Base-by-base conservation (phyloP, 169 alveolate species). In the Ichthyophthirius multifiliis region DNA sequence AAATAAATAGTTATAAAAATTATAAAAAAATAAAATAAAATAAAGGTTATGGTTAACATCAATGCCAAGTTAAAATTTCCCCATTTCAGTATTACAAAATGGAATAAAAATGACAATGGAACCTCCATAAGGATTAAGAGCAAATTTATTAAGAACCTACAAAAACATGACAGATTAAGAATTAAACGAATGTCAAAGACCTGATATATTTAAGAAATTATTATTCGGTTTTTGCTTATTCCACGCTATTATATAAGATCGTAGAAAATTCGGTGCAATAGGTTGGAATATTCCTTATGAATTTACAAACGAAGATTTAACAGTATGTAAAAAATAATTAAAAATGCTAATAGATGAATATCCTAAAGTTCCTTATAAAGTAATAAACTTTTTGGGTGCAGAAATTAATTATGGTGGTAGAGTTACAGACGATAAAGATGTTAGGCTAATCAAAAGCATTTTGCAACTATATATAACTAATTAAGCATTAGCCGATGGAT, bases 211-310 rank as follows among this genome's bases (percentile, higher is more conserved):
- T 91, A 94, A 94, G 87, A 92, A 89, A 34, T 85, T 97, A 30
- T 88, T 94, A 44, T 97, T 97, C 78, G 98, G 98, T 16, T 94
- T 96, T 87, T 94, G 97, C 87, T 96, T 97, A 95, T 97, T 97
- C 97, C 99, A 97, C 89, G 99, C 99, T 13, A 94, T 97, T 63
- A 97, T 97, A 3, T 96, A 95, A 93, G 98, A 94, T 81, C 67
- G 97, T 71, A 87, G 98, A 83, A 92, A 94, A 83, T 94, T 90
- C 79, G 97, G 97, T 4, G 94, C 97, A 0, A 94, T 94, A 31
- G 97, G 97, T 12, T 94, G 97, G 97, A 96, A 96, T 87, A 93
- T 96, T 62, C 95, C 94, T 48, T 96, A 93, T 83, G 96, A 94
- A 37, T 94, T 96, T 82, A 94, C 98, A 13, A 93, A 91, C 81